Conservation (phyloP, 345 rosid species). For the Limnanthes douglasii region DNA sequence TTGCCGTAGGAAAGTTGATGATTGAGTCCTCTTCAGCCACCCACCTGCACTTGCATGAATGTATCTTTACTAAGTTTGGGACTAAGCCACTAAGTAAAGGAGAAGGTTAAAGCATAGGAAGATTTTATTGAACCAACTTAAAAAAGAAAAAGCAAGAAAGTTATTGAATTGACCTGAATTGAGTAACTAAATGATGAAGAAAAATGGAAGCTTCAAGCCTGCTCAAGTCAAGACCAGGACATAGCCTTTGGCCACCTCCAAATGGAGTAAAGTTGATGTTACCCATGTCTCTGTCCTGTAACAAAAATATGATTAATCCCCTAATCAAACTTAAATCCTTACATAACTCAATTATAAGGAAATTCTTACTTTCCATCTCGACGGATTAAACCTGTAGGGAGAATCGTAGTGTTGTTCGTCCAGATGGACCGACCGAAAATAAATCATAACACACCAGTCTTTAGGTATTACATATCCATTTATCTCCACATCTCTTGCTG, state of each 20-base stretch:
- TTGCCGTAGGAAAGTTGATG: constrained; percentile 83
- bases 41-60: constrained; percentile 48
- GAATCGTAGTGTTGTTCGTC: constrained; percentile 62
- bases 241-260: constrained; percentile 93
- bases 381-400: constrained; percentile 82
- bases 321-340: not conserved
- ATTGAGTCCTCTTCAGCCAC: constrained; percentile 66
- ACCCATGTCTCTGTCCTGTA: constrained; percentile 49
- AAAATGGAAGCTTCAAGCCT: constrained; percentile 90
- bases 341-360: not conserved
- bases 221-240: constrained; percentile 90
- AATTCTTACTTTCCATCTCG: constrained; percentile 90
- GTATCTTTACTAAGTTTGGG: not conserved
- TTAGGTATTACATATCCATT: constrained; percentile 80
- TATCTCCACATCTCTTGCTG: constrained; percentile 59
- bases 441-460: constrained; percentile 87
- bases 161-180: constrained; percentile 85
- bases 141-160: not conserved
- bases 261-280: constrained; percentile 66
- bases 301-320: not conserved
- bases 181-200: constrained; percentile 75
- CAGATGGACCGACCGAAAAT: constrained; percentile 89
- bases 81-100: not conserved
- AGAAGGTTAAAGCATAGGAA: not conserved
- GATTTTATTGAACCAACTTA: not conserved